Base-by-base conservation (phyloP, 495 filamentous ascomycete species). In the Massariosphaeria phaeospora region DNA sequence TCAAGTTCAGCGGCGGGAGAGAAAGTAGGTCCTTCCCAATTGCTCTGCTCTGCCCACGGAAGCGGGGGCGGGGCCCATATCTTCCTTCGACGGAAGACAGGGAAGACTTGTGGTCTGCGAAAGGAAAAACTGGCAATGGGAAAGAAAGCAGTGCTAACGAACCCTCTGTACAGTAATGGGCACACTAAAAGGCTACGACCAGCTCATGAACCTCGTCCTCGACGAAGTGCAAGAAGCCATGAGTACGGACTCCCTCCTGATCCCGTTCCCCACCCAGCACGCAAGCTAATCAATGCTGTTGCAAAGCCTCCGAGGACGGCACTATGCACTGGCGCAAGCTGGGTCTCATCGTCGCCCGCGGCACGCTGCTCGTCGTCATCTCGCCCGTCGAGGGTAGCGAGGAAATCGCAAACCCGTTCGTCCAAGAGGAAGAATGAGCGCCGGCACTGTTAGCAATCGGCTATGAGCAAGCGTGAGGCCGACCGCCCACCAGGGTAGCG, bases 181-280 rank as follows among this genome's bases (percentile, higher is more conserved):
- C 41, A 85, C 79, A 4, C 78, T 98, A 9, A 98, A 97, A 67
- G 93, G 93, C 41, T 96, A 89, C 63, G 93, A 98, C 64, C 90
- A 91, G 62, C 76, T 98, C 30, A 96, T 97, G 91, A 98, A 97
- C 69, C 74, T 98, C 48, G 93, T 98, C 18, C 75, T 98, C 44
- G 94, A 97, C 64, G 88, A 97, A 47, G 91, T 93, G 18, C 83
- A 94, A 71, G 93, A 98, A 68, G 74, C 82, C 20, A 78, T 95
- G 71, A 77, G 91, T 95, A 62, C 57, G 77, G 34, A 21, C 17
- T 26, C 29, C 41, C 25, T 34, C 23, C 21, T 51, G 43, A 10
- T n/a, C 26, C 34, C 25, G 18, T 46, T 24, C 18, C 24, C 33
- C 30, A 33, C 36, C 27, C 11, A 40, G 1, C 34, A 39, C 3